These are phyloP conservation scores for Infundibulicybe gibba DNA, from an alignment of 768 basidiomycete genomes.

Conservation along the genomic window DNA sequence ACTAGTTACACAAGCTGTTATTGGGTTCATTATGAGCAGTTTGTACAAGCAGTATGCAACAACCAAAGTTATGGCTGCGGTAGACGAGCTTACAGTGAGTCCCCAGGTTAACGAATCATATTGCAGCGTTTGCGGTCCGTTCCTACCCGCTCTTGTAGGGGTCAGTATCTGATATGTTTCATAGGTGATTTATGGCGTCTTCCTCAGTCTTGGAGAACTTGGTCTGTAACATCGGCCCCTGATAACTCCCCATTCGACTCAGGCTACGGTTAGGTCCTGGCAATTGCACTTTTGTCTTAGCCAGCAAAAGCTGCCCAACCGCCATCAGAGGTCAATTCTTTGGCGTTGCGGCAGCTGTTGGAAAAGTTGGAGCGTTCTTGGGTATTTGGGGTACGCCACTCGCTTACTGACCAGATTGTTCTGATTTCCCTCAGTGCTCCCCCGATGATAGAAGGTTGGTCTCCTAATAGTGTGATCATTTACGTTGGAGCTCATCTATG, in stretches of 20 bases:
- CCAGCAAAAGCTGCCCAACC: conserved; percentile 80
- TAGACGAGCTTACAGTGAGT: no score
- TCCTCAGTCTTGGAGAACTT: conserved; percentile 84
- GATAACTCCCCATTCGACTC: no score
- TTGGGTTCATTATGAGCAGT: conserved; percentile 90
- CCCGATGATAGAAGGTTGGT: conserved; percentile 55
- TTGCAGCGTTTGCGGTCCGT: conserved; percentile 72
- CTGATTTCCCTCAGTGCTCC: no score
- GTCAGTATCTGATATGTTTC: background rate
- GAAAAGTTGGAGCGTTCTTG: conserved; percentile 79
- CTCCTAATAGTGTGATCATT: background rate
- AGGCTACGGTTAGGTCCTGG: conserved; percentile 30
- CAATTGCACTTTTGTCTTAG: conserved; percentile 79
- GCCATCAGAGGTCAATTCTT: conserved; percentile 83
- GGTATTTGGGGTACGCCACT: conserved; percentile 80
- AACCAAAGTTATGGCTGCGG: background rate
- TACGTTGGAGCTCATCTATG: conserved; percentile 5
- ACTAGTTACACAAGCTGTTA: conserved; percentile 61
- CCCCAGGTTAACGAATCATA: conserved; percentile 48
- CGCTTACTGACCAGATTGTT: no score
- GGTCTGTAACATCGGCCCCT: no score
- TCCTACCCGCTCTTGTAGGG: background rate
- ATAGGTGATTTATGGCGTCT: conserved; percentile 84
- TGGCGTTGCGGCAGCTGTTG: conserved; percentile 82
- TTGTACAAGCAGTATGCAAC: conserved; percentile 48